Base-by-base conservation (phyloP, 495 filamentous ascomycete species). In the Penicillium waksmanii region DNA sequence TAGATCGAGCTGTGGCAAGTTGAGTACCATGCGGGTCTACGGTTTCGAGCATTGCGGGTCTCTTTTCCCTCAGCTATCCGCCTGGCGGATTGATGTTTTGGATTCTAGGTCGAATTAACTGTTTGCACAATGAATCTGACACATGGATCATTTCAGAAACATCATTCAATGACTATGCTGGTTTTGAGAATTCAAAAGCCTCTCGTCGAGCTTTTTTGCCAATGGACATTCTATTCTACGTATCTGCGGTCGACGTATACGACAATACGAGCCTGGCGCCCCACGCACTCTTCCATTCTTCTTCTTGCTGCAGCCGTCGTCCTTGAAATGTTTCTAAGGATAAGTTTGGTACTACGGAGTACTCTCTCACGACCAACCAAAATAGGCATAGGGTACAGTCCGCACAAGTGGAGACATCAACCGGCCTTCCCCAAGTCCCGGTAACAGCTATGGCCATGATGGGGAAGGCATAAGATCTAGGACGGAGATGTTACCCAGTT, bases 401-500 rank as follows among this genome's bases (percentile, higher is more conserved):
- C 52, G 52, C 43, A 57, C 38, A 18, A 18, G 49, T 58, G 61
- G 64, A 40, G 57, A 44, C 25, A 52, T 56, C 18, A 57, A 55
- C 31, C 50, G 25, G 44, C 35, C 46, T 57, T 48, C 56, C 60
- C 55, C 57, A 49, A 64, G 40, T 35, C 47, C 48, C 51, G 55
- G 55, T 18, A 43, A 10, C 46, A 58, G 51, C 55, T 44, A 43
- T 49, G 47, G 35, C 58, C 58, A 60, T 60, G 46, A 54, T 40
- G 53, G 47, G 46, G 9, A 36, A 1, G 53, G 12, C 18, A 55
- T 46, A 36, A 54, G 58, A 61, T 61, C 58, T 55, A 35, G 42
- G 31, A 52, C 59, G 57, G 61, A 53, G 58, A 67, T 61, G 21
- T 57, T 63, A 47, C 60, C 53, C 31, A 51, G 43, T 36, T 44